Evolutionary conservation across 2,329 filamentous ascomycete species (phyloP), one percentile per base, ranked within the genome.

Genomic region (Plectosphaerella plurivora): DNA sequence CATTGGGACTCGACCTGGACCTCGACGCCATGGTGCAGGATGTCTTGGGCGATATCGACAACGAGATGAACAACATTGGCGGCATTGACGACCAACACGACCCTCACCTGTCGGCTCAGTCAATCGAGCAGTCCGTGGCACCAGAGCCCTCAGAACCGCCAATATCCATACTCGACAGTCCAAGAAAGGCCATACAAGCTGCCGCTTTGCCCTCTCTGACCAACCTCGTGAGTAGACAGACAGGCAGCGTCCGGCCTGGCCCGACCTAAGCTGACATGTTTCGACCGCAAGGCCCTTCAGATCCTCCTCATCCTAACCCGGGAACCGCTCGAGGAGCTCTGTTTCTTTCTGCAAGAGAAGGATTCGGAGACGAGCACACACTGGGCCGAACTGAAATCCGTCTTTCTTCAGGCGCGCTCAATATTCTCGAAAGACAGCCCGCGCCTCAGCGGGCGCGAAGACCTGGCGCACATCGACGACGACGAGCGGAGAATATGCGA

Each of bases 401-500:
- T 68, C 1, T 69, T 73, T 48, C 61, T 66, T 50, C 62, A 65
- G 36, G 60, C 66, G 12, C 65, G 66, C 53, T 58, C 62, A 18
- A 60, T 73, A 25, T 73, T 70, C 51, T 57, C 55, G 6, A 64
- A 64, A 3, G 52, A 62, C n/a, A 56, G 57, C 35, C 58, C 64
- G 16, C 63, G 68, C 48, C 54, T 73, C n/a, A 64, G 64, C 2
- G 62, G 65, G 33, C 60, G 65, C 16, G 65, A 71, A n/a, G 56
- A 68, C n/a, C 63, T 67, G 35, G 56, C 69, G 14, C 58, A 66
- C 45, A 62, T 66, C 33, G 67, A 73, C 42, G 62, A 63, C 18
- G 66, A 64, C 14, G 63, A 71, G 24, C 66, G 80, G 20, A 72
- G 75, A 41, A 67, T 80, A 56, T 69, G 73, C 10, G 80, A 81